Percentiles rank a stretch among this genome's conserved stretches.
These are phyloP conservation scores for Groenewaldozyma auringiensis DNA, from an alignment of 1,139 yeast species.

Conservation along the genomic window DNA sequence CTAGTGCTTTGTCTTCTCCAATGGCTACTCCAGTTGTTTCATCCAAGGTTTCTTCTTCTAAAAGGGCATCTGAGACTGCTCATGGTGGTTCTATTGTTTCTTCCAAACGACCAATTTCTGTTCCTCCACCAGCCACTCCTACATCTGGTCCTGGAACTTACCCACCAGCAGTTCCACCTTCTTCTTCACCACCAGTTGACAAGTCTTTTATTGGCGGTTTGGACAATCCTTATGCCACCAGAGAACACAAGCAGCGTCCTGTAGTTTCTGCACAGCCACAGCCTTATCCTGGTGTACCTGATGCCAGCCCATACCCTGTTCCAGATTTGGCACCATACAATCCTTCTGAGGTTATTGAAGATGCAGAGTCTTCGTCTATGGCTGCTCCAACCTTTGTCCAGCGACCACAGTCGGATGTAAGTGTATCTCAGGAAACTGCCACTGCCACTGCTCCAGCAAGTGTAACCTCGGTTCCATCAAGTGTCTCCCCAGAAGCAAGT, in stretches of 20 bases:
- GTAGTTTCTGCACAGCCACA: not conserved
- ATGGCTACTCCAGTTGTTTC: not conserved
- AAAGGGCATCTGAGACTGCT: not conserved
- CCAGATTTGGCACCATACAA: not conserved
- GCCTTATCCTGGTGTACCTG: constrained; percentile 1
- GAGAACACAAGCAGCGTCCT: not conserved
- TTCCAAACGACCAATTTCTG: not conserved
- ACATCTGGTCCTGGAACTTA: not conserved
- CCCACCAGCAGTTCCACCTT: constrained; percentile 1
- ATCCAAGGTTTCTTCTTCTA: not conserved
- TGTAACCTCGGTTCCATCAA: no score
- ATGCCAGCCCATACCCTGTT: not conserved
- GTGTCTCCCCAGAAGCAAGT: no score
- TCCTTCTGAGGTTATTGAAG: no score
- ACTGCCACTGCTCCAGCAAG: not conserved
- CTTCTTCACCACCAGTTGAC: not conserved
- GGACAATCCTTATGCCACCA: not conserved
- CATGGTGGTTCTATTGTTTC: not conserved
- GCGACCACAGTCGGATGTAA: not conserved
- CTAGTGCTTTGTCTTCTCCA: not conserved
- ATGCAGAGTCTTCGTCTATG: not conserved
- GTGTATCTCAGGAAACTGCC: no score
- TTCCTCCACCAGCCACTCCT: not conserved
- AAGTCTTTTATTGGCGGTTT: not conserved
- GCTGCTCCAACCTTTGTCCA: not conserved